phyloP scores from a whole-genome alignment of 2,329 filamentous ascomycete species.

The Stemphylium lycopersici region DNA sequence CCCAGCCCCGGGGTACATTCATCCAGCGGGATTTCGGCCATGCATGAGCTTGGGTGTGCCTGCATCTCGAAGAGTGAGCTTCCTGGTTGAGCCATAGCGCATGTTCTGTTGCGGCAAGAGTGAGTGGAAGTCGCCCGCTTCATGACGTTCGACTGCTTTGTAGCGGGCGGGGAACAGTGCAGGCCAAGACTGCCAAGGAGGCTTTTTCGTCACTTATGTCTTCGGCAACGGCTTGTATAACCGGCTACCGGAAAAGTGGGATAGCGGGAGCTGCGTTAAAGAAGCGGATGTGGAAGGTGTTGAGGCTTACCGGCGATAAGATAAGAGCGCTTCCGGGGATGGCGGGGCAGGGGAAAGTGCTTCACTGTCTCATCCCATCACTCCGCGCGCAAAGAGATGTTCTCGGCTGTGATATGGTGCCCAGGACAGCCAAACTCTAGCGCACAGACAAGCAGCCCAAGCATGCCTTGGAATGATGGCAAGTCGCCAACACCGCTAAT shows the following conservation, averaged over 20 bases:
- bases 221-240: conserved; percentile 1
- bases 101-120: conserved; percentile 14
- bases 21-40: neutral
- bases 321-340: neutral
- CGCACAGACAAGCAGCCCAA: neutral
- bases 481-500: neutral
- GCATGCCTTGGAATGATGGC: neutral
- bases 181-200: conserved; percentile 30
- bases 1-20: neutral
- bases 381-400: too few relatives aligned
- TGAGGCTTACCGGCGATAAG: conserved; percentile 4
- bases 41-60: neutral
- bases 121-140: conserved; percentile 8
- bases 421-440: neutral
- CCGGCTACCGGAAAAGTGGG: neutral
- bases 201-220: conserved; percentile 14
- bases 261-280: neutral
- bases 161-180: conserved; percentile 24
- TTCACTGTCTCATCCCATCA: too few relatives aligned
- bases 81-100: conserved; percentile 32
- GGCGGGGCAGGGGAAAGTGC: neutral
- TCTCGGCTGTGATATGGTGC: neutral
- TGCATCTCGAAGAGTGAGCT: conserved; percentile 24
- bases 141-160: conserved; percentile 25
- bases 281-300: conserved; percentile 12